Evolutionary conservation across 2,329 filamentous ascomycete genomes (phyloP).

Genomic region (Pseudodiploospora longispora): DNA sequence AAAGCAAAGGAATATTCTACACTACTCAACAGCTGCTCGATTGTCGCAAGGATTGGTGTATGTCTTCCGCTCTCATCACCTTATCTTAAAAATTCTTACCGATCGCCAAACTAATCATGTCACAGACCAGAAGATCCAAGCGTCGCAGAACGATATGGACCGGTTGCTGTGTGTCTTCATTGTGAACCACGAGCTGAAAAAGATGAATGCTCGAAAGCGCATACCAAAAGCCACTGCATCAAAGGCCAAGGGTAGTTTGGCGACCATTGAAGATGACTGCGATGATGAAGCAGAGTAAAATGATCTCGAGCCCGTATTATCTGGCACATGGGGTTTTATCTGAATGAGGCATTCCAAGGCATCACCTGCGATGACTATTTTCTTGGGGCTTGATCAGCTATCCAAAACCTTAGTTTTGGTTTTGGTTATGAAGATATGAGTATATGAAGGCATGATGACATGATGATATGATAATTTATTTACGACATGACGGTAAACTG

Average conservation of each 20-base stretch:
- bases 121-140: slow-evolving; percentile 24
- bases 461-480: slow-evolving; percentile 8
- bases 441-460: background rate
- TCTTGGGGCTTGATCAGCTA: too few species aligned
- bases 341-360: too few species aligned
- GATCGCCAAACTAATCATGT: slow-evolving; percentile 11
- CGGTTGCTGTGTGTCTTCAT: slow-evolving; percentile 26
- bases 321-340: too few species aligned
- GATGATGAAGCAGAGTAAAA: slow-evolving; percentile 18
- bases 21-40: slow-evolving; percentile 24
- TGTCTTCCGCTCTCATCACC: slow-evolving; percentile 11
- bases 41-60: slow-evolving; percentile 28
- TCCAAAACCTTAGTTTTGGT: background rate
- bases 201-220: slow-evolving; percentile 27
- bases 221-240: slow-evolving; percentile 19
- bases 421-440: background rate
- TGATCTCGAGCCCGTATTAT: too few species aligned
- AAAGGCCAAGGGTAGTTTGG: slow-evolving; percentile 9
- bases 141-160: slow-evolving; percentile 24
- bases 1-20: slow-evolving; percentile 20
- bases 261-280: slow-evolving; percentile 14
- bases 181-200: slow-evolving; percentile 32
- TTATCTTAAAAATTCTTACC: background rate
- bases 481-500: slow-evolving; percentile 18
- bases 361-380: too few species aligned